Evolutionary conservation across 495 filamentous ascomycete species (phyloP).

Genomic region (Corynascus novoguineensis): DNA sequence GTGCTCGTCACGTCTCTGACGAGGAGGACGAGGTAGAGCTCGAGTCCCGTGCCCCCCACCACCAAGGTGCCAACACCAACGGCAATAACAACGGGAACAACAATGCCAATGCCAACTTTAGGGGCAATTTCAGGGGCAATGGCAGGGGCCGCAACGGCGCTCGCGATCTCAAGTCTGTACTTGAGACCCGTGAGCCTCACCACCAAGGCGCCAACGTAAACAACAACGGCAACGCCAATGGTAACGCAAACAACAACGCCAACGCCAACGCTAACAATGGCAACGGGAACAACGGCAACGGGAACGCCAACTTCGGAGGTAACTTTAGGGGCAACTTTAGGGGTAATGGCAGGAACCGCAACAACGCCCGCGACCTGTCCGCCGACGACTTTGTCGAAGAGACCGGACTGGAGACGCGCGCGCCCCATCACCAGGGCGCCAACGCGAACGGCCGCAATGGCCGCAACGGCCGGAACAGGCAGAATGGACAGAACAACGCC

Average conservation of each 20-base stretch:
- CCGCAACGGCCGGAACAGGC: too few relatives aligned
- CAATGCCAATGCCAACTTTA: background rate
- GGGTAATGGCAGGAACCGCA: background rate
- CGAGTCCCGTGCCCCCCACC: background rate
- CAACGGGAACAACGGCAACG: background rate
- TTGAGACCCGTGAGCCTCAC: constrained; percentile 1
- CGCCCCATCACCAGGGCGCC: constrained; percentile 1
- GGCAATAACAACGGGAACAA: background rate
- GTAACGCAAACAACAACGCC: background rate
- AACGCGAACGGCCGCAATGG: background rate
- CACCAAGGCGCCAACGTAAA: background rate
- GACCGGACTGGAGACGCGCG: constrained; percentile 1
- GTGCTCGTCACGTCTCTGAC: background rate
- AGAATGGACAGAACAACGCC: too few relatives aligned
- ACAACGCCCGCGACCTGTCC: background rate
- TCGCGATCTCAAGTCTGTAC: background rate
- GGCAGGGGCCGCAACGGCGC: background rate
- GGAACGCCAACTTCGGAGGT: background rate
- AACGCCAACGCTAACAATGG: too few relatives aligned
- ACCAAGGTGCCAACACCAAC: background rate
- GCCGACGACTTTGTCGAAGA: too few relatives aligned
- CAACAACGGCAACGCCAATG: background rate
- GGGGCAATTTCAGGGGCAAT: too few relatives aligned
- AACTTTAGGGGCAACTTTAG: too few relatives aligned
- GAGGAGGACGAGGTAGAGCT: background rate